Base-by-base conservation (phyloP, 1,284 basidiomycete species). In the Microbotryum scabiosae region DNA sequence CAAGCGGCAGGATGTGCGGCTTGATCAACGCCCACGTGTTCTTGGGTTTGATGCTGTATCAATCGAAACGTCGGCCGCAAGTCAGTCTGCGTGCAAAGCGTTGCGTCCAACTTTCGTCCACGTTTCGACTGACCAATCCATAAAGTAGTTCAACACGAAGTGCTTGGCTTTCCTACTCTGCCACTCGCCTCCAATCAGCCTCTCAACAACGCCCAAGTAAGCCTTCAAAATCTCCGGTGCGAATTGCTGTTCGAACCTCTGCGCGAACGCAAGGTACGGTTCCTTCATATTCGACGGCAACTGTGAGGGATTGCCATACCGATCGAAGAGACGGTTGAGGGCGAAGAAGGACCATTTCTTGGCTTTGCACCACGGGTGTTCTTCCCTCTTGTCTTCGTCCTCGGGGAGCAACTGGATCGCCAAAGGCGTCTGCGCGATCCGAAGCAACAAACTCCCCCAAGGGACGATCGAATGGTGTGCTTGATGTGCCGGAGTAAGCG, bases 261-360 rank as follows among this genome's bases (percentile, higher is more conserved):
- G 78, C 3, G 89, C 83, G 69, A 91, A 92, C 1, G 75, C 72
- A 21, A 77, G 78, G 69, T 90, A 91, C 44, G 56, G 53, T 20
- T 84, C 82, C 47, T 81, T 78, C 77, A 87, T 78, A 20, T 84
- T 78, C 57, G 78, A 81, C 0, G 87, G 87, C 23, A 92, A 81
- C 71, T 90, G 88, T 1, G 86, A 87, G 0, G 89, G 88, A 74
- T 86, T 90, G 6, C 89, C 89, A 69, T 84, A 91, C 7, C 67
- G 51, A 63, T 84, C 85, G 47, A 65, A 58, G 20, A 71, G 62
- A 36, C 65, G 63, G 60, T 73, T 72, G 32, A 73, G 68, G 45
- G 82, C 83, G 41, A 80, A 82, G 72, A 85, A 90, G 1, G 89
- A 86, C 88, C 89, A 90, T 72, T 92, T 92, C 76, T 91, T 92